Percentiles rank a stretch among this genome's conserved stretches.
phyloP scores from a whole-genome alignment of 148 eudicot genomes.

The Arctostaphylos glauca region DNA sequence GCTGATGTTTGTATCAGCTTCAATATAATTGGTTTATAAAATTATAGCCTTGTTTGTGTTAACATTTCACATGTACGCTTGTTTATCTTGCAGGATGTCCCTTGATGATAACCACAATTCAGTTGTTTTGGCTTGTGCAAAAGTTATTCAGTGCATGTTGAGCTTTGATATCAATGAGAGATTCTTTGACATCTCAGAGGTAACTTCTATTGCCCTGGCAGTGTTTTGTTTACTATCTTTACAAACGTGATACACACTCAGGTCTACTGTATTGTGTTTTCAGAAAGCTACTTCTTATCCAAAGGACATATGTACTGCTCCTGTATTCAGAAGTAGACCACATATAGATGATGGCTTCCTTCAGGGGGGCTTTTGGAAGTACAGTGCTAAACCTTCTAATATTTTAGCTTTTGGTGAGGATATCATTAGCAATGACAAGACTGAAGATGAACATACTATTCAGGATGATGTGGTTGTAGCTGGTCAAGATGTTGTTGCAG shows the following conservation, averaged over 20 bases:
- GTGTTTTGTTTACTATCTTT: background rate
- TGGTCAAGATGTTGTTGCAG: slow-evolving; percentile 86
- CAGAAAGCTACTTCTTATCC: slow-evolving; percentile 52
- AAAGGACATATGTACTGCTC: slow-evolving; percentile 66
- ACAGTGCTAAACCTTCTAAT: slow-evolving; percentile 73
- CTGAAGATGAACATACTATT: slow-evolving; percentile 73
- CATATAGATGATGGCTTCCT: slow-evolving; percentile 73
- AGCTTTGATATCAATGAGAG: slow-evolving; percentile 68
- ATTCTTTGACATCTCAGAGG: slow-evolving; percentile 62
- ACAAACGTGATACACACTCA: background rate
- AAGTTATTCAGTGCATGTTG: slow-evolving; percentile 64
- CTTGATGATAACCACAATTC: slow-evolving; percentile 89
- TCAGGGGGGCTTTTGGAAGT: slow-evolving; percentile 95
- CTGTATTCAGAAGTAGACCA: slow-evolving; percentile 86
- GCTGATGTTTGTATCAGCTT: background rate
- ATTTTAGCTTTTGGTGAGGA: slow-evolving; percentile 48
- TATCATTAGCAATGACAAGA: slow-evolving; percentile 25
- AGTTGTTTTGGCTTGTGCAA: slow-evolving; percentile 81
- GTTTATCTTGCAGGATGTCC: slow-evolving; percentile 53
- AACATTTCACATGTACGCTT: slow-evolving; percentile 4
- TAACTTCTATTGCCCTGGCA: slow-evolving; percentile 24
- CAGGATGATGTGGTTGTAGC: slow-evolving; percentile 82
- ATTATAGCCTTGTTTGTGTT: background rate
- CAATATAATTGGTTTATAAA: background rate
- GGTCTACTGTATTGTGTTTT: slow-evolving; percentile 15